Evolutionary conservation across 805 yeast genomes (phyloP).

Genomic region (Pichia ethanolica): DNA sequence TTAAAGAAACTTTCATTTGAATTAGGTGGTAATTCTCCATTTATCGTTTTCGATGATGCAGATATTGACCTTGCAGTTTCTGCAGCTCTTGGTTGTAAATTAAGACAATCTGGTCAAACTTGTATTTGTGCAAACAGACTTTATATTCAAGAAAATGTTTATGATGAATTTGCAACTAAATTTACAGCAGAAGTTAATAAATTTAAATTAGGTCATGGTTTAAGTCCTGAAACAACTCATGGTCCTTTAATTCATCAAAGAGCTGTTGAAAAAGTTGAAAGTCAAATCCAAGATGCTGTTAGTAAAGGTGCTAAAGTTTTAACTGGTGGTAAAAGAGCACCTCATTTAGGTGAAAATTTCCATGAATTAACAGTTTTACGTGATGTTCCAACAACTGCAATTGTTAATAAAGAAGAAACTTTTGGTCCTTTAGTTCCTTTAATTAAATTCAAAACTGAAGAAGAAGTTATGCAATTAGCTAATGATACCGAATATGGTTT

Average conservation of each 20-base stretch:
- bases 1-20: conserved; percentile 77
- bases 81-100: conserved; percentile 60
- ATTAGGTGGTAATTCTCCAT: conserved; percentile 88
- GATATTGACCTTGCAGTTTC: conserved; percentile 55
- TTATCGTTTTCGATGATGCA: conserved; percentile 73
- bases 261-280: conserved; percentile 53
- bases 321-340: conserved; percentile 49
- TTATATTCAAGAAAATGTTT: conserved; percentile 56
- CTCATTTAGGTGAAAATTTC: conserved; percentile 54
- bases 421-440: conserved; percentile 78
- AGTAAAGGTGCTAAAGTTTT: conserved; percentile 57
- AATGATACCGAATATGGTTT: conserved; percentile 66
- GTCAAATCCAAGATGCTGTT: conserved; percentile 61
- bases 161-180: conserved; percentile 49
- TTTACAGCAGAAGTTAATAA: conserved; percentile 39
- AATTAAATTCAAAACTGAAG: conserved; percentile 54
- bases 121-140: conserved; percentile 75
- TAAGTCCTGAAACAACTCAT: conserved; percentile 52
- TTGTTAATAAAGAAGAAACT: conserved; percentile 61
- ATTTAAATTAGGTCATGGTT: conserved; percentile 56
- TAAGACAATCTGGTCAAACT: conserved; percentile 74
- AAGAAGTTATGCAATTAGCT: conserved; percentile 55
- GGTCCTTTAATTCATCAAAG: conserved; percentile 67
- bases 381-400: conserved; percentile 51
- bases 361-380: conserved; percentile 62